Percentiles rank a stretch among this genome's conserved stretches.
Evolutionary conservation across 1,284 basidiomycete genomes (phyloP).

Genomic region (Coniferiporia weirii): DNA sequence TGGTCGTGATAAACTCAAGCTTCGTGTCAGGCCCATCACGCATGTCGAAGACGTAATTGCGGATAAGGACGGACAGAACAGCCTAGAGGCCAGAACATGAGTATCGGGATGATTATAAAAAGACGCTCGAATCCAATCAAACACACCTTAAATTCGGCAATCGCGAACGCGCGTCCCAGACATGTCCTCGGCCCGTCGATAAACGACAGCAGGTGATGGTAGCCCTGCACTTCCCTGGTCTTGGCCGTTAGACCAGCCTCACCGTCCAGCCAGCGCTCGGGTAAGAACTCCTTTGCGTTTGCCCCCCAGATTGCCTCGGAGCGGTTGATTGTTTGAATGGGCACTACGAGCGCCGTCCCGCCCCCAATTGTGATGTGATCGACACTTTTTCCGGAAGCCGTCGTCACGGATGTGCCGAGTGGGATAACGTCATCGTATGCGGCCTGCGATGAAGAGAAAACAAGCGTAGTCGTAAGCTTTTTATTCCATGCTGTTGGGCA

Average conservation of each 20-base stretch:
- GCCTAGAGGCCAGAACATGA: neutral
- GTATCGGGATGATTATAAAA: neutral
- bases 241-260: constrained; percentile 6
- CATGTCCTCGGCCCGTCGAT: constrained; percentile 16
- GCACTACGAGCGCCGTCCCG: constrained; percentile 8
- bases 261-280: constrained; percentile 14
- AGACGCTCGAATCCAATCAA: neutral
- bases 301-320: constrained; percentile 15
- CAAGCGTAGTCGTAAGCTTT: neutral
- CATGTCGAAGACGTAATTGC: constrained; percentile 22
- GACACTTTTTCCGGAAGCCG: neutral
- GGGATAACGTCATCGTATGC: constrained; percentile 15
- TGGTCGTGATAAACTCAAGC: constrained; percentile 15
- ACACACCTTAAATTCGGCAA: constrained; percentile 17
- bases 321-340: constrained; percentile 13
- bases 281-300: constrained; percentile 17
- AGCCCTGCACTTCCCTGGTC: constrained; percentile 11
- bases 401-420: constrained; percentile 2
- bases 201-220: constrained; percentile 16
- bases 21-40: constrained; percentile 23
- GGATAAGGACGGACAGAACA: constrained; percentile 20
- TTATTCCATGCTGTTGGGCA: neutral
- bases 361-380: constrained; percentile 4
- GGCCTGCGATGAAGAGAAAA: constrained; percentile 5
- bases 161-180: constrained; percentile 15